Percentiles rank a stretch among this genome's conserved stretches.
These are phyloP conservation scores for Nidula microcarpa DNA, from an alignment of 768 basidiomycete genomes.

Conservation along the genomic window DNA sequence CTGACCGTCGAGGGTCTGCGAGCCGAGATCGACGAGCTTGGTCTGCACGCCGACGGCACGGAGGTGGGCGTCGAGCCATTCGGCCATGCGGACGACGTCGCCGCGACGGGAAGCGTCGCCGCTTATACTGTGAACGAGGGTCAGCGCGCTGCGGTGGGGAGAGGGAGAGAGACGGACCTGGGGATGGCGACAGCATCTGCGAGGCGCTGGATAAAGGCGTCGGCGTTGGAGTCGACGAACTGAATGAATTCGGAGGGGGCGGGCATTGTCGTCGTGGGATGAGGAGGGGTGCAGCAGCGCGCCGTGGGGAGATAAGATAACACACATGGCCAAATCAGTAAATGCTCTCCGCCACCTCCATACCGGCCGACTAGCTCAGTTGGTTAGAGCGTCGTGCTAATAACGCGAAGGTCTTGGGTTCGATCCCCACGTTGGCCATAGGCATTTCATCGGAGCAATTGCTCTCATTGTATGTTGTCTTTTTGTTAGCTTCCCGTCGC, in stretches of 20 bases:
- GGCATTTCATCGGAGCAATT: no score
- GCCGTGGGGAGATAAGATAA: background rate
- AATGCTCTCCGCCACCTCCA: background rate
- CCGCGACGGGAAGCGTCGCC: constrained; percentile 67
- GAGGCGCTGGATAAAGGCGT: constrained; percentile 75
- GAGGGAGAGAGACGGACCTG: constrained; percentile 36
- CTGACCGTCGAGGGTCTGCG: constrained; percentile 64
- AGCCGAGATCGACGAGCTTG: constrained; percentile 71
- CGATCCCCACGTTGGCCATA: constrained; percentile 37
- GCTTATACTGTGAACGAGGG: constrained; percentile 47
- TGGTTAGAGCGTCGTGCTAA: constrained; percentile 94
- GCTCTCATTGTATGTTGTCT: no score
- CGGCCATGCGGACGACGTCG: constrained; percentile 83
- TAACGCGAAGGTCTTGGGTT: constrained; percentile 81
- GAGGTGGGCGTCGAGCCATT: constrained; percentile 76
- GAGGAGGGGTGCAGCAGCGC: background rate
- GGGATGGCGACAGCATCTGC: constrained; percentile 83
- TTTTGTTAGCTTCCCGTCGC: no score
- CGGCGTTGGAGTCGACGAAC: constrained; percentile 66
- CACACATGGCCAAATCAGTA: background rate
- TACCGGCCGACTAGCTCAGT: constrained; percentile 83
- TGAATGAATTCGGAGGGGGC: constrained; percentile 45
- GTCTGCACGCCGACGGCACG: constrained; percentile 77
- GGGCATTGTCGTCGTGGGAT: constrained; percentile 29
- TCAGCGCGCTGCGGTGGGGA: background rate